These are phyloP conservation scores for Wickerhamiella allomyrinae DNA, from an alignment of 805 yeast species.

Conservation along the genomic window DNA sequence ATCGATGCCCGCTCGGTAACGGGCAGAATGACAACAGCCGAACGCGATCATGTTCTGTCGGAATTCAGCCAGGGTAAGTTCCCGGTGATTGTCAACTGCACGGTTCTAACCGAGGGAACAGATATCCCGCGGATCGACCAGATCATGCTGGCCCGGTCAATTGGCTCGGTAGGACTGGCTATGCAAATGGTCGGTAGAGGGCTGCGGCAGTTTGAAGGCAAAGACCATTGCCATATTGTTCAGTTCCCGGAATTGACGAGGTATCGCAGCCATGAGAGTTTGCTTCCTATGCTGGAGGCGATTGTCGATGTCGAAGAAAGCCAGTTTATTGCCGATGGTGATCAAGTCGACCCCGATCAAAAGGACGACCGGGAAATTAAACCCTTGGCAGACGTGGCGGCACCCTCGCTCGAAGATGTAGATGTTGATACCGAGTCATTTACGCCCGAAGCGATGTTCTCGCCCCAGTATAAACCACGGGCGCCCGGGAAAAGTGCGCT, in stretches of 20 bases:
- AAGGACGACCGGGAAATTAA: too few relatives aligned
- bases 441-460: not conserved
- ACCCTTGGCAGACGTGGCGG: too few relatives aligned
- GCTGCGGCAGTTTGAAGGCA: slow-evolving; percentile 45
- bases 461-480: slow-evolving; percentile 4
- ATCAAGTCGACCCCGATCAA: too few relatives aligned
- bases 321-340: not conserved
- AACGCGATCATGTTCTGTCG: slow-evolving; percentile 37
- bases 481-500: slow-evolving; percentile 10
- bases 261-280: not conserved
- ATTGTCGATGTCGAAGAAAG: not conserved
- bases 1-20: slow-evolving; percentile 60
- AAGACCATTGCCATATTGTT: slow-evolving; percentile 54
- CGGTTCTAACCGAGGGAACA: slow-evolving; percentile 87
- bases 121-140: slow-evolving; percentile 85
- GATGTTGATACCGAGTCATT: not conserved
- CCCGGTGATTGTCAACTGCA: slow-evolving; percentile 72
- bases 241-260: slow-evolving; percentile 10
- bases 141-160: slow-evolving; percentile 64
- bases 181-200: slow-evolving; percentile 92
- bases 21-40: slow-evolving; percentile 41
- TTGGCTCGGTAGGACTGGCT: slow-evolving; percentile 54
- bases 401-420: too few relatives aligned
- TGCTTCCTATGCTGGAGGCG: not conserved
- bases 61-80: slow-evolving; percentile 50